Percentiles rank a stretch among this genome's conserved stretches.
phyloP scores from a whole-genome alignment of 495 filamentous ascomycete genomes.

The Daldinia vernicosa region DNA sequence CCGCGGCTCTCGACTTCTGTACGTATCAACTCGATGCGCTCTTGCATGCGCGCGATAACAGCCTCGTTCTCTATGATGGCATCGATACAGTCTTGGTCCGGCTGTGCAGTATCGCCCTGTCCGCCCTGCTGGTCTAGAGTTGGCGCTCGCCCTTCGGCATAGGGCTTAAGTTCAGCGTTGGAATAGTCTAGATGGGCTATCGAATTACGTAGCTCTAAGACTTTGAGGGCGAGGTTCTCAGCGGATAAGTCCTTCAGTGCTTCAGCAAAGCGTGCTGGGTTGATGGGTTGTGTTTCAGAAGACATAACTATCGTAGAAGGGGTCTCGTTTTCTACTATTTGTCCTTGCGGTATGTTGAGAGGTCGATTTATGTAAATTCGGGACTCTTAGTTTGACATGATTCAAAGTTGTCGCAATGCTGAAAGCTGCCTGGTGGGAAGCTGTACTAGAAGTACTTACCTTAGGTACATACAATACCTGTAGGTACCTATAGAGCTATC shows the following conservation, averaged over 20 bases:
- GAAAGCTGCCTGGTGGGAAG: constrained; percentile 32
- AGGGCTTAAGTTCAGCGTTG: constrained; percentile 75
- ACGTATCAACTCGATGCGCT: constrained; percentile 72
- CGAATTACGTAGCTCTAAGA: constrained; percentile 81
- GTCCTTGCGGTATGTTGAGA: not conserved
- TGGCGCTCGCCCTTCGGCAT: constrained; percentile 53
- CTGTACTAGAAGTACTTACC: constrained; percentile 16
- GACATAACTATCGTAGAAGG: constrained; percentile 52
- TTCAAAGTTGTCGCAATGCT: constrained; percentile 36
- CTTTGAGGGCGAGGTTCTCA: constrained; percentile 77
- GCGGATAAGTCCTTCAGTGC: constrained; percentile 79
- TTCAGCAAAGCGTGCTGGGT: constrained; percentile 69
- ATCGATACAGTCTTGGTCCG: constrained; percentile 72
- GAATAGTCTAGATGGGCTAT: constrained; percentile 83
- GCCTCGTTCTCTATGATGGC: constrained; percentile 78
- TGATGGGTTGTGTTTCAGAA: constrained; percentile 63
- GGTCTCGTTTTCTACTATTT: not conserved
- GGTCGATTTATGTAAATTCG: not conserved
- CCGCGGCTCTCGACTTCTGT: constrained; percentile 80
- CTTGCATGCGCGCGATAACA: constrained; percentile 77
- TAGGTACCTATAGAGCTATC: constrained; percentile 3
- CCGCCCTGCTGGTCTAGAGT: constrained; percentile 34
- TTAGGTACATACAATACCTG: too few relatives aligned
- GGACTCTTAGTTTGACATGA: not conserved
- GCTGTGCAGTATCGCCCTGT: constrained; percentile 44